Evolutionary conservation across 1,284 basidiomycete genomes (phyloP).

Genomic region (Exobasidium cylindrosporum): DNA sequence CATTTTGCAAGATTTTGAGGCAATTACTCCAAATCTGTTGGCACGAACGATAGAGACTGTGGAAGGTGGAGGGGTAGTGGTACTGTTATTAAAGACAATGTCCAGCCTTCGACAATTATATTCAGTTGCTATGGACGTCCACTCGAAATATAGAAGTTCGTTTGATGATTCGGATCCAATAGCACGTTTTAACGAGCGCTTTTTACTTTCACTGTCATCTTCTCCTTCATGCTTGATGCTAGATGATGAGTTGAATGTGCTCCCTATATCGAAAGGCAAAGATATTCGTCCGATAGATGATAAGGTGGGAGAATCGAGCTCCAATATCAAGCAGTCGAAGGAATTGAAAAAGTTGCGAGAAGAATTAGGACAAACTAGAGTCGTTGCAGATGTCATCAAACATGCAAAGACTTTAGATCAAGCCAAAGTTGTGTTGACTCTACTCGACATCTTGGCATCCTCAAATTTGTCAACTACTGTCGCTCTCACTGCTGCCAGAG

Average conservation of each 20-base stretch:
- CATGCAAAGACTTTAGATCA: conserved; percentile 92
- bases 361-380: conserved; percentile 76
- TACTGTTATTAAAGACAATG: conserved; percentile 93
- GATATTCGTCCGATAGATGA: conserved; percentile 76
- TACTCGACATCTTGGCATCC: conserved; percentile 50
- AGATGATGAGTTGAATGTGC: conserved; percentile 96
- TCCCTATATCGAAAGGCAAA: conserved; percentile 93
- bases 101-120: conserved; percentile 88
- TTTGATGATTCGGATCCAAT: conserved; percentile 78
- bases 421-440: conserved; percentile 47
- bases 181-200: conserved; percentile 96
- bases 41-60: conserved; percentile 98
- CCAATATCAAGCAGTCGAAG: conserved; percentile 56
- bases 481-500: conserved; percentile 87
- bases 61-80: conserved; percentile 90
- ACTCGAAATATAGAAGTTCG: conserved; percentile 84
- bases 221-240: conserved; percentile 82
- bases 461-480: conserved; percentile 81
- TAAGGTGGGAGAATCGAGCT: conserved; percentile 22
- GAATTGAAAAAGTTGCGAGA: conserved; percentile 81
- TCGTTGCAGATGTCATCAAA: conserved; percentile 82
- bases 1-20: conserved; percentile 96
- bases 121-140: conserved; percentile 96
- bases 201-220: conserved; percentile 69
- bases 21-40: conserved; percentile 93